Conservation (phyloP, 2,329 filamentous ascomycete genomes). For the Colletotrichum acutatum region DNA sequence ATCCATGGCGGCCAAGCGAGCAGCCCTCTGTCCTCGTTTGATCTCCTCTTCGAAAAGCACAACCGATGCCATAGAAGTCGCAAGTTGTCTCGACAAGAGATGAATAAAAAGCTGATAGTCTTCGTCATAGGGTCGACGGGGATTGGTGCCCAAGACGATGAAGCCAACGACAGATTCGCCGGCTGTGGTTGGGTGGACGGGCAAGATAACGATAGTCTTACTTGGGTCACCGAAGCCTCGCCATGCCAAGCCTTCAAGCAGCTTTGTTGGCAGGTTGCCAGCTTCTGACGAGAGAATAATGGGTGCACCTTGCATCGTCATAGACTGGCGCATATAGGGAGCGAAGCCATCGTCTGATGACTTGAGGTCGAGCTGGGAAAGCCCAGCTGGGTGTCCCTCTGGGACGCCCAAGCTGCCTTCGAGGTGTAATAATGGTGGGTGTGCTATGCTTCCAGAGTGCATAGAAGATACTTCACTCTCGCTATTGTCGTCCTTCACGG, state of each 20-base stretch:
- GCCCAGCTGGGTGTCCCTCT: slow-evolving; percentile 69
- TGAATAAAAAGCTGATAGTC: slow-evolving; percentile 84
- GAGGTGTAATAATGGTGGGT: slow-evolving; percentile 72
- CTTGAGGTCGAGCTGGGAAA: slow-evolving; percentile 73
- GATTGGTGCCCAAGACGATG: slow-evolving; percentile 82
- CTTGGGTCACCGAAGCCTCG: slow-evolving; percentile 79
- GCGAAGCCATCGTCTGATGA: slow-evolving; percentile 79
- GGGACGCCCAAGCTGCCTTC: slow-evolving; percentile 80
- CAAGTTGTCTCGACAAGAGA: slow-evolving; percentile 78
- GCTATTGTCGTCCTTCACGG: slow-evolving; percentile 71
- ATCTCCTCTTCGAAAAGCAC: slow-evolving; percentile 89
- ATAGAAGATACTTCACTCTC: slow-evolving; percentile 80
- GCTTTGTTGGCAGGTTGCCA: slow-evolving; percentile 70
- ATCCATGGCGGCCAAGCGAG: slow-evolving; percentile 79
- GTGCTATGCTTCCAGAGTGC: slow-evolving; percentile 72
- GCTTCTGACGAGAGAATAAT: slow-evolving; percentile 75
- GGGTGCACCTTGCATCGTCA: slow-evolving; percentile 71
- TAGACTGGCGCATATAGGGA: slow-evolving; percentile 80
- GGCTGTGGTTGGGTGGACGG: slow-evolving; percentile 79
- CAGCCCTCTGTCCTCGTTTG: slow-evolving; percentile 76
- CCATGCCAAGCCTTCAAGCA: slow-evolving; percentile 76
- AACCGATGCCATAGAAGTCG: slow-evolving; percentile 83
- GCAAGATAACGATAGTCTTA: slow-evolving; percentile 78
- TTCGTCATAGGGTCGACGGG: slow-evolving; percentile 80
- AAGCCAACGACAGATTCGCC: slow-evolving; percentile 81